These are phyloP conservation scores for Coprinopsis marcescibilis DNA, from an alignment of 768 basidiomycete species.

Conservation along the genomic window DNA sequence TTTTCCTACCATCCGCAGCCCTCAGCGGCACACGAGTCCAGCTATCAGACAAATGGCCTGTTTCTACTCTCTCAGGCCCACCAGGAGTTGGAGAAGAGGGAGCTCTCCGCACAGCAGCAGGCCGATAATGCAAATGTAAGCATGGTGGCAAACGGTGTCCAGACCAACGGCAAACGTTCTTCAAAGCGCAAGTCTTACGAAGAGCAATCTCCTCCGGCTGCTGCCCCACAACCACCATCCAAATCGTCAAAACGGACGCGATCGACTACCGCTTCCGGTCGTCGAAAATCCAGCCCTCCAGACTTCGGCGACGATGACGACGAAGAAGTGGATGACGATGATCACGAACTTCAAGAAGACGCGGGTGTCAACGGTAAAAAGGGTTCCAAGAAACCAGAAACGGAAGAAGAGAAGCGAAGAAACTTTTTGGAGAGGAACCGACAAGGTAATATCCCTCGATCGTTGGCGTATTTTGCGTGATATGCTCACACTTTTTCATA, in stretches of 20 bases:
- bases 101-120: constrained; percentile 66
- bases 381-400: constrained; percentile 74
- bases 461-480: constrained; percentile 2
- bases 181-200: constrained; percentile 71
- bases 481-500: constrained; percentile 23
- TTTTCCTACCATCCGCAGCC: constrained; percentile 36
- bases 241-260: constrained; percentile 35
- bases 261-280: constrained; percentile 19
- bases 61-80: constrained; percentile 93
- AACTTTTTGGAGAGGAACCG: constrained; percentile 97
- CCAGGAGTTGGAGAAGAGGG: constrained; percentile 94
- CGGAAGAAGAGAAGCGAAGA: constrained; percentile 95
- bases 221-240: constrained; percentile 20
- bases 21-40: constrained; percentile 43
- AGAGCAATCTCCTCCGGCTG: constrained; percentile 31
- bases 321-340: constrained; percentile 33
- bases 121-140: constrained; percentile 41
- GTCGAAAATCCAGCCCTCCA: constrained; percentile 28
- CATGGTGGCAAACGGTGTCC: no score
- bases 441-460: constrained; percentile 60
- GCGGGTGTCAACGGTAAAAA: constrained; percentile 18
- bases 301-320: constrained; percentile 31
- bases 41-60: constrained; percentile 81
- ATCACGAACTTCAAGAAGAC: constrained; percentile 33
- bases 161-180: constrained; percentile 47